Conservation (phyloP, 2,329 filamentous ascomycete genomes). For the Arthrobotrys megalospora region DNA sequence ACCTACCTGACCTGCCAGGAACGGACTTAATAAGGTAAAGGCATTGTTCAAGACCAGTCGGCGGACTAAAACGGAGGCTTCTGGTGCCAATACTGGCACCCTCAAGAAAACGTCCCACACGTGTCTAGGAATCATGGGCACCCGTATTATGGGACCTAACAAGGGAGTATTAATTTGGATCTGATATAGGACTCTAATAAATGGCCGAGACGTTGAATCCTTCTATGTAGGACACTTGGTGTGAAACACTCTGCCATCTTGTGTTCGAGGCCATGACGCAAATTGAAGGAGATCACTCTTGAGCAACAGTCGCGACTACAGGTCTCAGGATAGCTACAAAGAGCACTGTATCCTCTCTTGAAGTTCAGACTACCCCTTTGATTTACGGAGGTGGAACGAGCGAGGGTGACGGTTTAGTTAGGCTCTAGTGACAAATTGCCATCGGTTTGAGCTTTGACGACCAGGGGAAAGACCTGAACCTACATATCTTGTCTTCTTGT, state of each 20-base stretch:
- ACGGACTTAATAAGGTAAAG: constrained; percentile 1
- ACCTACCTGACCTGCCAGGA: constrained; percentile 33
- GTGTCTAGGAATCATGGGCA: not conserved
- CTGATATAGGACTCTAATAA: constrained; percentile 46
- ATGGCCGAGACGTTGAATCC: constrained; percentile 35
- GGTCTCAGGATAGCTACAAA: not conserved
- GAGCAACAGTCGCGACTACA: constrained; percentile 1
- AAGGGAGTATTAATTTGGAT: constrained; percentile 45
- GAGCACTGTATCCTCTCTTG: not conserved
- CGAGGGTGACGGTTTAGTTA: constrained; percentile 2
- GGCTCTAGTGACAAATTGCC: not conserved
- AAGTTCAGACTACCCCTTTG: constrained; percentile 2
- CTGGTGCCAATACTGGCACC: not conserved
- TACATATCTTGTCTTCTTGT: not conserved
- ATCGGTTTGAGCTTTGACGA: constrained; percentile 21
- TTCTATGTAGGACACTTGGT: constrained; percentile 11
- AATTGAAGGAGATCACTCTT: constrained; percentile 17
- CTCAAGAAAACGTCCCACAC: not conserved
- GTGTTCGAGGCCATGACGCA: constrained; percentile 41
- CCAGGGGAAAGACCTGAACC: not conserved
- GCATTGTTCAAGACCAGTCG: constrained; percentile 13
- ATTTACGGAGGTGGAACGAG: constrained; percentile 18
- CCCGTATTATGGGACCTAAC: not conserved
- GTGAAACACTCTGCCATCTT: constrained; percentile 17
- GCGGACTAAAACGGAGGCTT: constrained; percentile 11